Evolutionary conservation across 2,329 filamentous ascomycete species (phyloP).

Genomic region (Aspergillus sp.): DNA sequence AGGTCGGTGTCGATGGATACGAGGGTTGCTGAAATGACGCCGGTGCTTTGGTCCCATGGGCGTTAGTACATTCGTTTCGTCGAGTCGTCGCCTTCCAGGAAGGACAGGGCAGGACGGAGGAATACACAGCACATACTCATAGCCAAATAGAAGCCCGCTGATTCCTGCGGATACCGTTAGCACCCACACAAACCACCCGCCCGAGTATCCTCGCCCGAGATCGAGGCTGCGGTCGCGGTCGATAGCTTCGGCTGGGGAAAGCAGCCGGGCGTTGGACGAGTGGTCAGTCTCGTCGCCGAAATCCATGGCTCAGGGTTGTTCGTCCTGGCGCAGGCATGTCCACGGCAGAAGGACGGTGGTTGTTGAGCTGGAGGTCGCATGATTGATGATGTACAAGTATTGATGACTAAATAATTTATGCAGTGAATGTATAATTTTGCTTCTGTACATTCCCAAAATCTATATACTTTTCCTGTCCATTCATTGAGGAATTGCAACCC

Average conservation of each 20-base stretch:
- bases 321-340: no score
- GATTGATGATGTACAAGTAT: no score
- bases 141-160: conserved; percentile 52
- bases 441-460: no score
- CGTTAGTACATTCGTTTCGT: conserved; percentile 7
- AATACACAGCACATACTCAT: conserved; percentile 38
- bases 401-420: no score
- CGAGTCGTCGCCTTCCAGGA: no score
- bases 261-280: conserved; percentile 22
- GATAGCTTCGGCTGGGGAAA: conserved; percentile 11
- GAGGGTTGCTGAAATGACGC: conserved; percentile 52
- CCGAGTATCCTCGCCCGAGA: conserved; percentile 12
- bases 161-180: conserved; percentile 50
- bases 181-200: conserved; percentile 43
- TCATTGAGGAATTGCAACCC: conserved; percentile 51
- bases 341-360: no score
- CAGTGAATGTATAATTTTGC: conserved; percentile 1
- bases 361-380: no score
- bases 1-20: conserved; percentile 47
- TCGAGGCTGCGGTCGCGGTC: conserved; percentile 3
- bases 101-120: neutral
- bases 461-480: no score
- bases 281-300: conserved; percentile 13
- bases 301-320: conserved; percentile 21
- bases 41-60: conserved; percentile 37